phyloP scores from a whole-genome alignment of 108 stramenopile genomes.

The Mediolabrus comicus region DNA sequence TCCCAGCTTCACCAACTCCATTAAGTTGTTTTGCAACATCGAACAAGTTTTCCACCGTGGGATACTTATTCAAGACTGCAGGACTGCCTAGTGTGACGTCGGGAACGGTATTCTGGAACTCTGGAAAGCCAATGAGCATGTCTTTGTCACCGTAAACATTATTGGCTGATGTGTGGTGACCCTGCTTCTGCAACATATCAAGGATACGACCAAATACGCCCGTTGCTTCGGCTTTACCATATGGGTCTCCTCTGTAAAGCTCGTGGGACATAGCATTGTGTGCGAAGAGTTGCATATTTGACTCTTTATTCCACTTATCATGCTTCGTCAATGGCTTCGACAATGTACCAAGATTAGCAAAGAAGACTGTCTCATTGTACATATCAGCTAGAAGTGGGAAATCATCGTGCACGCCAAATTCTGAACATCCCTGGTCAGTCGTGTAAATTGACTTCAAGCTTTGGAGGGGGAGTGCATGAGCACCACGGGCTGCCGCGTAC shows the following conservation, averaged over 20 bases:
- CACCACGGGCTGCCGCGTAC: slow-evolving; percentile 30
- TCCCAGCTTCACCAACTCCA: slow-evolving; percentile 18
- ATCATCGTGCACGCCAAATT: slow-evolving; percentile 17
- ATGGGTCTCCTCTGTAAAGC: slow-evolving; percentile 23
- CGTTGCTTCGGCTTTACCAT: slow-evolving; percentile 15
- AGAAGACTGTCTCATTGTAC: slow-evolving; percentile 21
- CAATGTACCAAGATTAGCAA: slow-evolving; percentile 41
- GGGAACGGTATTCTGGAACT: background rate
- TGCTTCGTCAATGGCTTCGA: slow-evolving; percentile 13
- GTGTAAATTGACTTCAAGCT: slow-evolving; percentile 19
- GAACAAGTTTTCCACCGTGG: slow-evolving; percentile 14
- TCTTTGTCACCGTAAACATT: slow-evolving; percentile 14
- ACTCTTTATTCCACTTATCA: slow-evolving; percentile 7
- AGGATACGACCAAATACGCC: slow-evolving; percentile 38
- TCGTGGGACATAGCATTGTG: slow-evolving; percentile 40
- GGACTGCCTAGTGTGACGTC: background rate
- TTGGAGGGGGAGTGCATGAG: slow-evolving; percentile 16
- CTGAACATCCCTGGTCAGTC: slow-evolving; percentile 16
- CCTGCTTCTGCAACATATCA: slow-evolving; percentile 19
- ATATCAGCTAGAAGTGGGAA: slow-evolving; percentile 25
- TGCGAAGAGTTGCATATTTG: slow-evolving; percentile 23
- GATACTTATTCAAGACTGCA: slow-evolving; percentile 6
- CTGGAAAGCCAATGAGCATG: slow-evolving; percentile 19
- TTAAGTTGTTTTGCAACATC: slow-evolving; percentile 29
- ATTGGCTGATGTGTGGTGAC: slow-evolving; percentile 27